Evolutionary conservation across 129 eudicot genomes (phyloP), one percentile per base, ranked within the genome.

Genomic region (Calendula officinalis): DNA sequence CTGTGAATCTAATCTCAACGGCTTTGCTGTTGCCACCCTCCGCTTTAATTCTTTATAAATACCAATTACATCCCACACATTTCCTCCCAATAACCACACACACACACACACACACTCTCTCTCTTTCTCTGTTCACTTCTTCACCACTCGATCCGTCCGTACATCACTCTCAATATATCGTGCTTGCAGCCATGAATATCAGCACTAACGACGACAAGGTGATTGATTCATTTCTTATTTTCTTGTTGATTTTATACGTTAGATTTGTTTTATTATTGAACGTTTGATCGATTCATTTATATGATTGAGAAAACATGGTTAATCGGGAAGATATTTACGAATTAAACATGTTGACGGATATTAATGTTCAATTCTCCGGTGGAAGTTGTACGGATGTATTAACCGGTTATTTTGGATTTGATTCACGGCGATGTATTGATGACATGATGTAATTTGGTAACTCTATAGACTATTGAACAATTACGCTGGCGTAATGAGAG

Each of bases 1-100:
- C 38, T 52, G 64, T 72, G 77, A 72, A 54, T 71, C 76, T 54
- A 62, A 44, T 52, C 69, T 71, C 62, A 71, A 71, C 69, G 56
- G 69, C 45, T 39, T 70, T 9, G 54, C 62, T 32, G 63, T 62
- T 71, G 30, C 75, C 53, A 60, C 43, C 58, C 35, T 39, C 56
- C 66, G 39, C 62, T 70, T 70, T 60, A 48, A 17, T 22, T 48
- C 43, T 32, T 33, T 74, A 74, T 74, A 74, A 56, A 66, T 66
- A 66, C 46, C 46, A 3, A 42, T 10, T 46, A 34, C 11, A 34
- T 44, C 27, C 2, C 60, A 9, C 73, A 50, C 55, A 4, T 68
- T 62, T 17, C 13, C 15, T 43, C 54, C 37, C 33, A 16, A 2
- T 60, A 47, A 36, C 15, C 36, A 7, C 35, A 16, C 45, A 51